Base-by-base conservation (phyloP, 2,329 filamentous ascomycete genomes). In the Zopfia rhizophila region DNA sequence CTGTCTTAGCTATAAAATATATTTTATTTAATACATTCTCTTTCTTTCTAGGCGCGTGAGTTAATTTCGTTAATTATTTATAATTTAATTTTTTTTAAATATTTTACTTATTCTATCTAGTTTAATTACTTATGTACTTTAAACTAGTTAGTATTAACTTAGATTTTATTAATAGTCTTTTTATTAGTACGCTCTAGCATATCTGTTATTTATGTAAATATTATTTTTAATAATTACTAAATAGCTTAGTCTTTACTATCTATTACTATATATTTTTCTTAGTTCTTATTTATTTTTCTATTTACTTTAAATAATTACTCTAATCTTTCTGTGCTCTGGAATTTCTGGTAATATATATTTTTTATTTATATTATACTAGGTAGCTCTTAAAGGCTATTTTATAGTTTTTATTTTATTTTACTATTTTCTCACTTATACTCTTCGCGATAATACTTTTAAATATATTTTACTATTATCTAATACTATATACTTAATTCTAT, bases 1-100 rank as follows among this genome's bases (percentile, higher is more conserved):
- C 38, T n/a, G 38, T 47, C 13, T 27, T 5, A 2, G 24, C 33
- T 11, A 29, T 35, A 32, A 7, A 43, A 25, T 22, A 52, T 27
- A 52, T 19, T 8, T 38, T 30, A 14, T n/a, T 5, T 25, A 51
- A 24, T 28, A 24, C 38, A 4, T 19, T 16, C 25, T 51, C 35
- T 3, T 23, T 28, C 4, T 22, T 12, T 6, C 13, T 40, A 7
- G 48, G 44, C 35, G 32, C 41, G 10, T 35, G 17, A 11, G 16
- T 38, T 21, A 33, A 35, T 4, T 13, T 30, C n/a, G 41, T 22
- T 13, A 52, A 27, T 44, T n/a, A 52, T 16, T 18, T 16, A 5
- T 21, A 13, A 19, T 47, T 36, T n/a, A 51, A 39, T n/a, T 10
- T 43, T 28, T 13, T 36, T 36, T 16, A 51, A 44, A 35, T 48